These are phyloP conservation scores for Agarophyton chilense DNA, from an alignment of 23 red algal species.

Conservation along the genomic window DNA sequence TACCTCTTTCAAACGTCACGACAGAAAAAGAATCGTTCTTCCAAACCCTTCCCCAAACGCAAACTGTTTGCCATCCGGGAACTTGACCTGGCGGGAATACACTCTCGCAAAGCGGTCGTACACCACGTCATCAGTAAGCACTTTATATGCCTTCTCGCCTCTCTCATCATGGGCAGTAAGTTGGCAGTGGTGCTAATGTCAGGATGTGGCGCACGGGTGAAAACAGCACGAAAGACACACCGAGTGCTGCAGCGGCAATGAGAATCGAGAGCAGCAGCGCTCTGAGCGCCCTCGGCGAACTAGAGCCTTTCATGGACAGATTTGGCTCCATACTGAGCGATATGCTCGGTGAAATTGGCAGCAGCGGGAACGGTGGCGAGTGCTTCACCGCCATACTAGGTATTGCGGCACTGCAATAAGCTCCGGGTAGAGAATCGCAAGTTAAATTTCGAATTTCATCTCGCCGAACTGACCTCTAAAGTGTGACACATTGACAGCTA, in stretches of 20 bases:
- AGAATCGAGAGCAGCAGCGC: too few species aligned
- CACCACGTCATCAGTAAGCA: conserved; percentile 49
- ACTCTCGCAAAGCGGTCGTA: conserved; percentile 71
- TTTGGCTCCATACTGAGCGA: neutral
- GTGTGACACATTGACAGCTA: too few species aligned
- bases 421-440: too few species aligned
- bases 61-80: conserved; percentile 37
- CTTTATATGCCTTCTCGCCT: conserved; percentile 11
- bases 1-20: conserved; percentile 55
- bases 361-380: neutral
- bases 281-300: neutral
- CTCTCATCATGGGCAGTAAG: conserved; percentile 7
- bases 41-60: conserved; percentile 68
- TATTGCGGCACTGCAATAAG: too few species aligned
- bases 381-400: neutral
- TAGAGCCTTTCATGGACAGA: conserved; percentile 4
- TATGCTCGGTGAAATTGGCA: neutral
- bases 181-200: conserved; percentile 30
- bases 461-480: too few species aligned
- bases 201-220: neutral
- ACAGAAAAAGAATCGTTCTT: conserved; percentile 66
- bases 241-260: neutral
- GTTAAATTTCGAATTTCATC: too few species aligned
- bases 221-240: neutral
- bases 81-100: conserved; percentile 49